Percentiles rank a stretch among this genome's conserved stretches.
Evolutionary conservation across 148 eudicot genomes (phyloP).

Genomic region (Beta vulgaris): DNA sequence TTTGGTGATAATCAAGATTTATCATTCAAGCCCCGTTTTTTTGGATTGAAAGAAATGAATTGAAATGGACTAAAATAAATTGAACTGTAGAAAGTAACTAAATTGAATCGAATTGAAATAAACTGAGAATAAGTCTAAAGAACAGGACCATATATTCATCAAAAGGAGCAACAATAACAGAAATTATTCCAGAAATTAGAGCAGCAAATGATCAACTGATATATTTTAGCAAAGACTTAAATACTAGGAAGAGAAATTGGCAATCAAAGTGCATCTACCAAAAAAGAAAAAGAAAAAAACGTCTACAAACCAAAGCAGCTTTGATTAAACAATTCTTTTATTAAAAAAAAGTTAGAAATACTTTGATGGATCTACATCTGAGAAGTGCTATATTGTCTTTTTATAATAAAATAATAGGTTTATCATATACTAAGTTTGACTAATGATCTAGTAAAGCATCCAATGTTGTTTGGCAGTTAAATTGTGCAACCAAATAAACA

Average conservation of each 20-base stretch:
- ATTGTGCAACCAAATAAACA: slow-evolving; percentile 13
- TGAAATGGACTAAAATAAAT: no score
- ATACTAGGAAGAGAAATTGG: slow-evolving; percentile 18
- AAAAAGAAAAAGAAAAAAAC: not conserved
- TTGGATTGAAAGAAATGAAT: no score
- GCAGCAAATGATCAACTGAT: not conserved
- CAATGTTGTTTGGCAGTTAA: not conserved
- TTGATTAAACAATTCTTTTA: not conserved
- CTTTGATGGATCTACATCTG: slow-evolving; percentile 21
- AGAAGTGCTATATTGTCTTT: not conserved
- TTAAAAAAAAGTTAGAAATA: not conserved
- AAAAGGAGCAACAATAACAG: not conserved
- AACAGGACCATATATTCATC: no score
- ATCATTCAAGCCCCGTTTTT: no score
- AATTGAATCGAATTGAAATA: no score
- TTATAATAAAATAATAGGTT: no score
- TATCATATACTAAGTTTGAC: slow-evolving; percentile 26
- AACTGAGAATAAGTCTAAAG: no score
- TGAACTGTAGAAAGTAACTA: no score
- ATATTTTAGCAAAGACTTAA: slow-evolving; percentile 5
- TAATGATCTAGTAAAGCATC: slow-evolving; percentile 7
- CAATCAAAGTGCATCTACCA: slow-evolving; percentile 4
- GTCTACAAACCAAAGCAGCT: slow-evolving; percentile 7
- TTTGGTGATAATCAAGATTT: not conserved
- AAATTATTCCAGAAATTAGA: not conserved